Conservation (phyloP, 73 alveolate species). For the Tetrahymena malaccensis region DNA sequence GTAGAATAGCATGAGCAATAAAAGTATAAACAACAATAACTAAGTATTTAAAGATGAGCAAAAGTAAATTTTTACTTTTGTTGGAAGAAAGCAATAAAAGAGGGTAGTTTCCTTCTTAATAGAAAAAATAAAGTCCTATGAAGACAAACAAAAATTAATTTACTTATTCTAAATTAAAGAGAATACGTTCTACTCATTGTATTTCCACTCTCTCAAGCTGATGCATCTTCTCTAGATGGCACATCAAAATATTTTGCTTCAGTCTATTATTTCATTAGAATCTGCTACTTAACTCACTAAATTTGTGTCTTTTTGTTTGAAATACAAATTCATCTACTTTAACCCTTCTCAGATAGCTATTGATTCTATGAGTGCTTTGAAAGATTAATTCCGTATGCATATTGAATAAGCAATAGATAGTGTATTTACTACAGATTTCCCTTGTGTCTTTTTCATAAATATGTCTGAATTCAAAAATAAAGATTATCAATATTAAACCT, state of each 20-base stretch:
- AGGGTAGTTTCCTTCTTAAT: background rate
- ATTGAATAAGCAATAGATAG: background rate
- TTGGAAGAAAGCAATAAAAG: background rate
- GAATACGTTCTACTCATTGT: background rate
- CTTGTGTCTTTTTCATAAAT: background rate
- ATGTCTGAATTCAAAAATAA: background rate
- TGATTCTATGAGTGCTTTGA: background rate
- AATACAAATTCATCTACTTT: background rate
- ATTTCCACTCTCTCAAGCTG: background rate
- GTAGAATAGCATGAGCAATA: background rate
- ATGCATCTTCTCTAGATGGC: background rate
- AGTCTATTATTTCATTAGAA: background rate
- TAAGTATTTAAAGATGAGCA: background rate
- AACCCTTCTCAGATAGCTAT: background rate
- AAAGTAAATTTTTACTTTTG: background rate
- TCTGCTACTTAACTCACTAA: background rate
- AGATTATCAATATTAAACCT: background rate
- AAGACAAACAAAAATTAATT: background rate
- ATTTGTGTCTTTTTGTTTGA: background rate
- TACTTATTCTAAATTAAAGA: background rate
- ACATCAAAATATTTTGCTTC: background rate
- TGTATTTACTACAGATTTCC: background rate
- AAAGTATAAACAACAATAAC: background rate
- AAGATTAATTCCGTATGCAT: background rate
- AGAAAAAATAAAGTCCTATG: background rate